These are phyloP conservation scores for Saccharum spontaneum DNA, from an alignment of 176 grass and related monocot genomes.

Conservation along the genomic window DNA sequence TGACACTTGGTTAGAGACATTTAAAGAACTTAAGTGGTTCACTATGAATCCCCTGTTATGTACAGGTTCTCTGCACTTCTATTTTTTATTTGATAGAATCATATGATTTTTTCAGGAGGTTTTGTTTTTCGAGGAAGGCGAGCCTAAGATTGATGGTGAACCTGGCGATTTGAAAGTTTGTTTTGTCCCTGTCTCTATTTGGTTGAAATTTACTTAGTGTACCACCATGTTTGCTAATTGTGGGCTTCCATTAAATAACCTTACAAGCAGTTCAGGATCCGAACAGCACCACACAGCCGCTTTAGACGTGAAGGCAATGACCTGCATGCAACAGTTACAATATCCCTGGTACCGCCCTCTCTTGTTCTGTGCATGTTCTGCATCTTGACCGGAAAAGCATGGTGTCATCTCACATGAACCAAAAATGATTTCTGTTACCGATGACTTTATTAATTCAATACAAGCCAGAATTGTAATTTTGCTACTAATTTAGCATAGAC, in stretches of 20 bases:
- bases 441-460: not conserved
- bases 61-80: not conserved
- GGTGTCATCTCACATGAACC: not conserved
- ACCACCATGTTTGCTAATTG: conserved; percentile 22
- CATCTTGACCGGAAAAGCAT: not conserved
- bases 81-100: not conserved
- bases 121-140: conserved; percentile 94
- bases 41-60: not conserved
- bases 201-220: not conserved
- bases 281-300: conserved; percentile 73
- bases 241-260: conserved; percentile 31
- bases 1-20: not conserved
- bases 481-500: not conserved
- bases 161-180: conserved; percentile 92
- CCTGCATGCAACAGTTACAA: conserved; percentile 76
- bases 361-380: conserved; percentile 9
- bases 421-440: not conserved
- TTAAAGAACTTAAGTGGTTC: not conserved
- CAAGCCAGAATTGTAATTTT: not conserved
- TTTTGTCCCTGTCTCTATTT: not conserved
- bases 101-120: conserved; percentile 63
- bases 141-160: conserved; percentile 97
- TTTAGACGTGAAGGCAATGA: conserved; percentile 96
- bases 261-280: conserved; percentile 82
- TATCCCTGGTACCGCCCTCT: conserved; percentile 63